phyloP scores from a whole-genome alignment of 768 basidiomycete species.

The Macrolepiota fuliginosa region DNA sequence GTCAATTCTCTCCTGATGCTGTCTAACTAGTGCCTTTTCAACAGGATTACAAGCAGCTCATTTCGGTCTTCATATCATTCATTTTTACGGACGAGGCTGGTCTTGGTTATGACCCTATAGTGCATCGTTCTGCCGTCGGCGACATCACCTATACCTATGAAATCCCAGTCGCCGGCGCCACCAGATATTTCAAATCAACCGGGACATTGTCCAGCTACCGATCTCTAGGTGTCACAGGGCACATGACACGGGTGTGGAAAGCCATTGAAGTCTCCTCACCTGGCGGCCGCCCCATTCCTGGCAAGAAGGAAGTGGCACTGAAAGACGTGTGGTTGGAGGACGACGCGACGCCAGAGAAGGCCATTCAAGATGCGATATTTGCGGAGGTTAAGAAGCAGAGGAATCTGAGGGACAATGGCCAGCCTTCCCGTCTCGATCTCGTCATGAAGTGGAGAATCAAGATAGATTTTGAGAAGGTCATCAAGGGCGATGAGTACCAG shows the following conservation, averaged over 20 bases:
- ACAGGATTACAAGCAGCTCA: slow-evolving; percentile 15
- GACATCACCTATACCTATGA: neutral
- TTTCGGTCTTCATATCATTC: slow-evolving; percentile 19
- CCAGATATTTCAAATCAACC: neutral
- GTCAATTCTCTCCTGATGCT: neutral
- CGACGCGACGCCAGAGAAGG: slow-evolving; percentile 8
- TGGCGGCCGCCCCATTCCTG: neutral
- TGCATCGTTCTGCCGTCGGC: neutral
- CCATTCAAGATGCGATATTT: slow-evolving; percentile 16
- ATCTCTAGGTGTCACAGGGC: neutral
- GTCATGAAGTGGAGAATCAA: neutral
- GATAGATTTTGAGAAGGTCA: neutral
- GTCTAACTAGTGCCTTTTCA: neutral
- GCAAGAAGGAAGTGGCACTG: neutral
- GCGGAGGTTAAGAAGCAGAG: neutral
- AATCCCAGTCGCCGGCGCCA: neutral
- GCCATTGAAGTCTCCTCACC: neutral
- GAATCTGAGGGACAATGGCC: neutral
- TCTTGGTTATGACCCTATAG: slow-evolving; percentile 17
- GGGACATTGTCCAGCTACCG: neutral
- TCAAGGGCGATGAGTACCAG: neutral
- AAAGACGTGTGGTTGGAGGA: slow-evolving; percentile 21
- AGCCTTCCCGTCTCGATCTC: neutral
- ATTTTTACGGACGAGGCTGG: slow-evolving; percentile 16
- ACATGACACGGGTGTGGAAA: neutral